Evolutionary conservation across 2,329 filamentous ascomycete genomes (phyloP), one percentile per base, ranked within the genome.

Genomic region (Cladorrhinum sp.): DNA sequence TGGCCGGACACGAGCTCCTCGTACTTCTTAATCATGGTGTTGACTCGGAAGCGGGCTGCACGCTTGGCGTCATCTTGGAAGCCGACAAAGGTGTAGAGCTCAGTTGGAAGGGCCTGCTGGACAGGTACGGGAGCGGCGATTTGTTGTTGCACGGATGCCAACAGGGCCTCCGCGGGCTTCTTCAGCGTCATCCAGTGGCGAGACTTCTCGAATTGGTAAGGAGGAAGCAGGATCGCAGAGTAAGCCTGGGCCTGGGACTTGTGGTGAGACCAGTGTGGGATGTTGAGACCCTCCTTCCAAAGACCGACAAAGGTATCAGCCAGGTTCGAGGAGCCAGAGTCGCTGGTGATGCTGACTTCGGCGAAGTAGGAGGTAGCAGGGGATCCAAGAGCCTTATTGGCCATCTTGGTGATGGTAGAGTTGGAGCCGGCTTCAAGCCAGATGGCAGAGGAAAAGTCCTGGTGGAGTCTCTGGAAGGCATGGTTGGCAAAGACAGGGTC

Each of bases 401-500:
- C 75, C 73, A 79, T 74, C 9, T 28, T 30, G 0, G 73, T 73
- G 24, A 76, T 64, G 3, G 70, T 71, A 1, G 75, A 75, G 60
- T 67, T 73, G 3, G 74, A 76, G 0, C 79, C 79, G 0, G 77
- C 77, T 59, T 82, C 79, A 0, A 80, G 70, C 54, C 66, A 80
- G 16, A 76, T 64, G 10, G 64, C 68, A 0, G 51, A 24, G 0
- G 71, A 69, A 26, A 70, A 66, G 5, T 69, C 55, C 7, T 73
- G 58, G 0, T 70, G 64, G 0, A 83, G 64, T 0, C 79, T 66
- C 36, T 76, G 67, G 0, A 82, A 12, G 2, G 67, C 81, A 7
- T 80, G 70, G 21, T 71, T 39, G 64, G 80, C 80, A 64, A 71
- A 80, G 0, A 82, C 80, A 0, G 80, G 77, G 0, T 74, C 46